Percentiles rank a stretch among this genome's conserved stretches.
Conservation (phyloP, 176 grass and related monocot species). For the Coix lacrymajobi region DNA sequence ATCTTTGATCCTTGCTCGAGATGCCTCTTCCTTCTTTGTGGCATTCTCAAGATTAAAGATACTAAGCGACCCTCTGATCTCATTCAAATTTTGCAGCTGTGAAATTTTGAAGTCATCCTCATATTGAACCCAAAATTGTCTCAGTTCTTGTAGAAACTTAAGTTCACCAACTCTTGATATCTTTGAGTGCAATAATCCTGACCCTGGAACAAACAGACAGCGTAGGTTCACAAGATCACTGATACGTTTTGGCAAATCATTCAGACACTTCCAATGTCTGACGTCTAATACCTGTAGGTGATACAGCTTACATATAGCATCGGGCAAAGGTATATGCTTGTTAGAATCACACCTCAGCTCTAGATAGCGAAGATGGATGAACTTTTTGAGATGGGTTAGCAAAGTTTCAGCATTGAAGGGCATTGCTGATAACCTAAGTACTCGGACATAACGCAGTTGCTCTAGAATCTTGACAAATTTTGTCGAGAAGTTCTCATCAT, state of each 20-base stretch:
- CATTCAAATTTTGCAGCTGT: conserved; percentile 23
- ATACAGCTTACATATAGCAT: conserved; percentile 33
- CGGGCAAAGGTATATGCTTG: conserved; percentile 2
- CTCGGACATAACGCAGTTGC: not conserved
- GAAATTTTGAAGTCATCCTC: conserved; percentile 17
- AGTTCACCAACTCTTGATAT: conserved; percentile 30
- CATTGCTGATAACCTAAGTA: conserved; percentile 26
- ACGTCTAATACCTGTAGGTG: conserved; percentile 25
- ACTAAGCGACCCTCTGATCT: conserved; percentile 33
- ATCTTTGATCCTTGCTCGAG: conserved; percentile 21
- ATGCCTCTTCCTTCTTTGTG: conserved; percentile 16
- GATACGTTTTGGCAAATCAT: conserved; percentile 22
- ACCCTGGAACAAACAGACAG: conserved; percentile 5
- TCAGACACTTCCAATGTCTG: not conserved
- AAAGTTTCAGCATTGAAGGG: not conserved
- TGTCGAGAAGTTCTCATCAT: conserved; percentile 17
- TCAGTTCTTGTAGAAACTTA: conserved; percentile 33
- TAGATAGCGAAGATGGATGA: conserved; percentile 50
- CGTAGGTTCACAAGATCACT: conserved; percentile 32
- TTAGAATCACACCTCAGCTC: conserved; percentile 5
- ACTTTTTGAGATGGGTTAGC: not conserved
- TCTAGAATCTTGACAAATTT: not conserved
- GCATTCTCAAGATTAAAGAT: conserved; percentile 30
- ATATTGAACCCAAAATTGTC: conserved; percentile 21
- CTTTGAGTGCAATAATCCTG: conserved; percentile 15